These are phyloP conservation scores for Podospora bellae-mahoneyi DNA, from an alignment of 495 filamentous ascomycete species.

Conservation along the genomic window DNA sequence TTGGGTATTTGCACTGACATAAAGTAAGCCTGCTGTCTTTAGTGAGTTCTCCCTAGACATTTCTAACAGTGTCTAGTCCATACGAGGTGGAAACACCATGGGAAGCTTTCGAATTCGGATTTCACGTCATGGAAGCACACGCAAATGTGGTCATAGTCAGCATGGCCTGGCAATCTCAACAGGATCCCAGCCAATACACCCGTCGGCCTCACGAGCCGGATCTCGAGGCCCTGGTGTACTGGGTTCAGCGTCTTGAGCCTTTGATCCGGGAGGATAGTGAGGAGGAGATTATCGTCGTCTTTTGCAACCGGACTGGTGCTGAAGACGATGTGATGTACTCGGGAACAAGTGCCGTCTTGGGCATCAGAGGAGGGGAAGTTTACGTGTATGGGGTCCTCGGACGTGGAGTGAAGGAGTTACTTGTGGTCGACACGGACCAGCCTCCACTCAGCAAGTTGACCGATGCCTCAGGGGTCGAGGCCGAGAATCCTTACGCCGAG, in stretches of 20 bases:
- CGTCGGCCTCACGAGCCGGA: conserved; percentile 59
- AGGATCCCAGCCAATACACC: conserved; percentile 46
- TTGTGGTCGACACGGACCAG: conserved; percentile 58
- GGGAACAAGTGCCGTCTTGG: conserved; percentile 79
- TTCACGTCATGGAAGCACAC: conserved; percentile 60
- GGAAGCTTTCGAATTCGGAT: conserved; percentile 81
- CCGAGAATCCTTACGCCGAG: background rate
- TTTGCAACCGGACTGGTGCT: conserved; percentile 75
- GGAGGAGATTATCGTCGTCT: conserved; percentile 70
- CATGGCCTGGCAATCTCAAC: conserved; percentile 82
- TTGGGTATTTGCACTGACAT: conserved; percentile 82
- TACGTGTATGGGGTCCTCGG: conserved; percentile 66
- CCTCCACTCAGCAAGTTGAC: conserved; percentile 31
- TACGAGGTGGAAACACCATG: conserved; percentile 76
- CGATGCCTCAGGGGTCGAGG: conserved; percentile 16
- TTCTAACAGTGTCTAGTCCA: conserved; percentile 43
- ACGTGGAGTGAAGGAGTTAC: conserved; percentile 59
- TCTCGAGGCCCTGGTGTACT: conserved; percentile 79
- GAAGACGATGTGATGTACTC: conserved; percentile 72
- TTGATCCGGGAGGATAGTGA: conserved; percentile 56
- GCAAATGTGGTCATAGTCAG: conserved; percentile 73
- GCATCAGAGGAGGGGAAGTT: conserved; percentile 63
- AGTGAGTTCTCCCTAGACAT: background rate
- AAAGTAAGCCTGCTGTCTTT: conserved; percentile 44
- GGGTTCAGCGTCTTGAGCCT: conserved; percentile 79